Evolutionary conservation across 2,329 filamentous ascomycete genomes (phyloP).

Genomic region (Aphanocladium album): DNA sequence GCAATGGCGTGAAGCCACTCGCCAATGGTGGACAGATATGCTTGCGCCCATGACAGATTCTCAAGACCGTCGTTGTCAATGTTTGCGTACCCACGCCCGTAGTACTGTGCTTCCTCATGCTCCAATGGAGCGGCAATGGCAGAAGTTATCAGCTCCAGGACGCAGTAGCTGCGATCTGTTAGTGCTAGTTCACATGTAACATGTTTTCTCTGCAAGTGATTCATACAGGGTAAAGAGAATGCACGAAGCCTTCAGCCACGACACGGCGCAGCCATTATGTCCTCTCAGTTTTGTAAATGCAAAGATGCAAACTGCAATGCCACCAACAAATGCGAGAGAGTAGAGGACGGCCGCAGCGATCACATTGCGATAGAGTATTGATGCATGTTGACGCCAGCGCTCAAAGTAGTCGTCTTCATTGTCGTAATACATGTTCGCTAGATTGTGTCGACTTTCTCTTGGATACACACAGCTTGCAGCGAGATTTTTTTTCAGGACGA

Average conservation of each 20-base stretch:
- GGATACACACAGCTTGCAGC: no score
- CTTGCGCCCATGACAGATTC: background rate
- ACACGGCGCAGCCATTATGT: background rate
- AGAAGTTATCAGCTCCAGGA: background rate
- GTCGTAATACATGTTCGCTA: background rate
- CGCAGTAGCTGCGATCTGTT: background rate
- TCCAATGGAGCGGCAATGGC: background rate
- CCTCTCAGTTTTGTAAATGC: background rate
- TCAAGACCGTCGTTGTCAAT: background rate
- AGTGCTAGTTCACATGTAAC: background rate
- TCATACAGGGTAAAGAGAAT: background rate
- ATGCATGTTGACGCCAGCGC: background rate
- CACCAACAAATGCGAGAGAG: background rate
- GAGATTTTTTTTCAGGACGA: no score
- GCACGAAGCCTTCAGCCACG: background rate
- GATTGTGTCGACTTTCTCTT: no score
- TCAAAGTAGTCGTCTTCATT: background rate
- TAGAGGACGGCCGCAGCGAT: background rate
- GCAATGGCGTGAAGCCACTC: background rate
- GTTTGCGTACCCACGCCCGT: background rate
- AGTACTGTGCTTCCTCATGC: background rate
- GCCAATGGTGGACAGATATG: background rate
- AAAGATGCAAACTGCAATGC: background rate
- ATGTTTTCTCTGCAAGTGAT: background rate
- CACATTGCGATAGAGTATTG: background rate